A percentile compares a stretch with the other conserved stretches of the same genome.
Evolutionary conservation across 2,329 filamentous ascomycete genomes (phyloP).

Genomic region (Venturiaceae sp.): DNA sequence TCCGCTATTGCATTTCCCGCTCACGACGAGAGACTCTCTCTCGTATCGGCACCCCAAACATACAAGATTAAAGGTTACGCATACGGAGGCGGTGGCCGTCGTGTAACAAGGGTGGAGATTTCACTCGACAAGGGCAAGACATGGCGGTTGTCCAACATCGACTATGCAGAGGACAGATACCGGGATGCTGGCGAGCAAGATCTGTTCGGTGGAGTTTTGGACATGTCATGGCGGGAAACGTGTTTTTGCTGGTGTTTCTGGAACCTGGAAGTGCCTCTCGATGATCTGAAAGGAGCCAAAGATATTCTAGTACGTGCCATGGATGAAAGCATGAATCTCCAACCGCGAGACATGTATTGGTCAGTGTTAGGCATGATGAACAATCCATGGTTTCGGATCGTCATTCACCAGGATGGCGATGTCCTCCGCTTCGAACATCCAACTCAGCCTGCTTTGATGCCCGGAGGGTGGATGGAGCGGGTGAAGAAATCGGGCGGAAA

Average conservation of each 20-base stretch:
- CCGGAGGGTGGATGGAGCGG: slow-evolving; percentile 88
- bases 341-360: slow-evolving; percentile 95
- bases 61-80: slow-evolving; percentile 75
- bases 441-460: slow-evolving; percentile 65
- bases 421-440: slow-evolving; percentile 76
- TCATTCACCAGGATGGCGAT: slow-evolving; percentile 58
- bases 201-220: slow-evolving; percentile 68
- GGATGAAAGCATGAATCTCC: slow-evolving; percentile 81
- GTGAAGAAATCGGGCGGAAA: slow-evolving; percentile 77
- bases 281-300: slow-evolving; percentile 51
- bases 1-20: slow-evolving; percentile 72
- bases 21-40: slow-evolving; percentile 58
- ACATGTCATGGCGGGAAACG: slow-evolving; percentile 72
- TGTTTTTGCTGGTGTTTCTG: slow-evolving; percentile 93
- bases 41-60: slow-evolving; percentile 36
- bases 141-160: slow-evolving; percentile 68
- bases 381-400: slow-evolving; percentile 83
- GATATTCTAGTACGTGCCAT: slow-evolving; percentile 78
- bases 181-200: slow-evolving; percentile 51
- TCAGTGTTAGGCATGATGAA: slow-evolving; percentile 96
- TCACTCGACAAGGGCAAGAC: slow-evolving; percentile 73
- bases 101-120: slow-evolving; percentile 73
- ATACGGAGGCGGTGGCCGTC: slow-evolving; percentile 77
- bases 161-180: slow-evolving; percentile 81
- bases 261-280: slow-evolving; percentile 58